Percentiles rank a stretch among this genome's conserved stretches.
These are phyloP conservation scores for Barnettozyma sp. DNA, from an alignment of 805 yeast species.

Conservation along the genomic window DNA sequence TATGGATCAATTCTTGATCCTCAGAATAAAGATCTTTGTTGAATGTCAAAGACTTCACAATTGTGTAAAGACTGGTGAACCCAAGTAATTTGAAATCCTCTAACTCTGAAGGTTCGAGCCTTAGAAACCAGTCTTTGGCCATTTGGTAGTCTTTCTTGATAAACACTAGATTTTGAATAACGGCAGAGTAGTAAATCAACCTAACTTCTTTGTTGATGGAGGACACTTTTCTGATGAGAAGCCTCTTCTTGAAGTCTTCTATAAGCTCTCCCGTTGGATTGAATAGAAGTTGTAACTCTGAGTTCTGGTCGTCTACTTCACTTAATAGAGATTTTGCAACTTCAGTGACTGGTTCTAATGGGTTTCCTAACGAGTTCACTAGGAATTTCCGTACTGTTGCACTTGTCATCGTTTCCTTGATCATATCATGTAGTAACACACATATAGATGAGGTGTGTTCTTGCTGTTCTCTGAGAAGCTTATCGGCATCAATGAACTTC, in stretches of 20 bases:
- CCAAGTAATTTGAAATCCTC: slow-evolving; percentile 23
- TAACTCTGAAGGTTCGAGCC: slow-evolving; percentile 15
- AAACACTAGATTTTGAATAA: slow-evolving; percentile 24
- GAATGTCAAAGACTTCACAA: slow-evolving; percentile 20
- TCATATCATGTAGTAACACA: slow-evolving; percentile 15
- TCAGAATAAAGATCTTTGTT: slow-evolving; percentile 11
- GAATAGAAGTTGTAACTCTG: slow-evolving; percentile 25
- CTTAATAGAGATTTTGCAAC: slow-evolving; percentile 10
- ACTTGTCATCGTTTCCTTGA: slow-evolving; percentile 20
- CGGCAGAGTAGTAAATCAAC: slow-evolving; percentile 23
- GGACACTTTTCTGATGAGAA: slow-evolving; percentile 17
- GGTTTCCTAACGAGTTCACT: slow-evolving; percentile 15
- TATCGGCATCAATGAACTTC: slow-evolving; percentile 15
- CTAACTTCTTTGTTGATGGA: slow-evolving; percentile 20
- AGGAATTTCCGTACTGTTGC: slow-evolving; percentile 21
- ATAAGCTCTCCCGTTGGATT: slow-evolving; percentile 25
- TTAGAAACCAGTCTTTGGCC: slow-evolving; percentile 23
- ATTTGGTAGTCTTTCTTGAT: slow-evolving; percentile 19
- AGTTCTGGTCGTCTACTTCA: slow-evolving; percentile 16
- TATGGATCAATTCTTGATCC: slow-evolving; percentile 17
- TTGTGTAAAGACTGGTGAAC: slow-evolving; percentile 26
- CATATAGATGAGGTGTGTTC: slow-evolving; percentile 15
- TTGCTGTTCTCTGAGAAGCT: slow-evolving; percentile 16
- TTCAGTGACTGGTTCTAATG: slow-evolving; percentile 18
- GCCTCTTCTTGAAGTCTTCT: slow-evolving; percentile 15